Conservation (phyloP, 768 basidiomycete genomes). For the Mycena maculata region DNA sequence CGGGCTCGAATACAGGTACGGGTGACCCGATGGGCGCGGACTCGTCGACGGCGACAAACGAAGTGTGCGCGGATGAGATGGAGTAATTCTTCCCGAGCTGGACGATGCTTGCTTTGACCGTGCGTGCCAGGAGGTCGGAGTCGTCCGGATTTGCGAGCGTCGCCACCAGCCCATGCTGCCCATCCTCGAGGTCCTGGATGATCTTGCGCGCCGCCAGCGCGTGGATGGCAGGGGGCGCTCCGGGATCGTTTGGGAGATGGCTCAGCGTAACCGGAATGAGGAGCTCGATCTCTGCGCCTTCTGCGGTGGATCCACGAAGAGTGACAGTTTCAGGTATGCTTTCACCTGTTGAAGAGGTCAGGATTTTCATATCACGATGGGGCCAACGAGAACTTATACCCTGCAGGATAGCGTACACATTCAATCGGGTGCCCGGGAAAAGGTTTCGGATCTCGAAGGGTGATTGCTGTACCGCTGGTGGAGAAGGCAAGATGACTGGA, state of each 20-base stretch:
- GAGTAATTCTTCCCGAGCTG: constrained; percentile 31
- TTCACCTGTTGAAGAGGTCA: constrained; percentile 8
- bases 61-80: constrained; percentile 28
- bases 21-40: not conserved
- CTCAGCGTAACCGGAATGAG: constrained; percentile 31
- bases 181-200: constrained; percentile 35
- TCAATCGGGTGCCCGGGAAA: constrained; percentile 21
- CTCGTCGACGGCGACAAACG: constrained; percentile 35
- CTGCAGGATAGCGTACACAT: constrained; percentile 27
- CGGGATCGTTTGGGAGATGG: constrained; percentile 26
- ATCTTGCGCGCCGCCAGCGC: constrained; percentile 33
- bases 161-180: constrained; percentile 17
- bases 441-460: constrained; percentile 22
- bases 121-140: constrained; percentile 15
- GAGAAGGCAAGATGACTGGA: constrained; percentile 8
- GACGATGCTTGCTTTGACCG: constrained; percentile 28
- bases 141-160: constrained; percentile 15
- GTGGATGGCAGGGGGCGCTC: constrained; percentile 27
- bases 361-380: not conserved
- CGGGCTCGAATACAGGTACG: not conserved
- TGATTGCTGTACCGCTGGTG: constrained; percentile 24
- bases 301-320: constrained; percentile 18
- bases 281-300: constrained; percentile 25
- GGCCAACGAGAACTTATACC: constrained; percentile 9
- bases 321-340: constrained; percentile 24